Conservation (phyloP, 768 basidiomycete species). For the Crepidotus variabilis region DNA sequence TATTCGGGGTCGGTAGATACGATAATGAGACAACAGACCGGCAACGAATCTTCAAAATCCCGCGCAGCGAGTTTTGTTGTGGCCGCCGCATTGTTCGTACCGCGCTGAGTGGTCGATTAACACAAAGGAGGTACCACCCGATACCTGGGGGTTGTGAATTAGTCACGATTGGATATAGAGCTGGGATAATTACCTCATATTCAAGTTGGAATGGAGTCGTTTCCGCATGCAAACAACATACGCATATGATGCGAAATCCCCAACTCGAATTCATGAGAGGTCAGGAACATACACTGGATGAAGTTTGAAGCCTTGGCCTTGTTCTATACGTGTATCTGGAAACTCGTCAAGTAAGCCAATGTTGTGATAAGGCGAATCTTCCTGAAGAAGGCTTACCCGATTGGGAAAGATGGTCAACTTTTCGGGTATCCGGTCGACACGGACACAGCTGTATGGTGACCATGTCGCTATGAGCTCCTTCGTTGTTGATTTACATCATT, state of each 20-base stretch:
- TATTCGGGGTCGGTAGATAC: background rate
- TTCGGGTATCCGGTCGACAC: conserved; percentile 4
- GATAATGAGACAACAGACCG: conserved; percentile 18
- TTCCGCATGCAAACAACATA: conserved; percentile 19
- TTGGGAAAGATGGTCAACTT: conserved; percentile 8
- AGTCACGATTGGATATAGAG: background rate
- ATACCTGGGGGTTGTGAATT: conserved; percentile 12
- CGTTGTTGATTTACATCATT: conserved; percentile 7
- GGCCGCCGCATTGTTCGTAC: conserved; percentile 25
- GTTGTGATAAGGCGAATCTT: background rate
- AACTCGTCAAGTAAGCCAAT: background rate
- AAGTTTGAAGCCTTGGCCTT: conserved; percentile 23
- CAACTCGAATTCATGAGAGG: conserved; percentile 32
- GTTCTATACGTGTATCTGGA: too few species aligned
- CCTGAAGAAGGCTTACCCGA: conserved; percentile 4
- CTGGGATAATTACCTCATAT: conserved; percentile 17
- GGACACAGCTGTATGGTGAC: background rate
- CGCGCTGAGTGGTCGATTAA: conserved; percentile 22
- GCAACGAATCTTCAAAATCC: conserved; percentile 35
- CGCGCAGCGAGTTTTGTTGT: conserved; percentile 29
- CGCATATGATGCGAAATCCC: conserved; percentile 30
- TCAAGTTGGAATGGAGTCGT: conserved; percentile 16
- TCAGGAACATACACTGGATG: conserved; percentile 24
- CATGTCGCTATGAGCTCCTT: background rate
- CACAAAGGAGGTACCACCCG: conserved; percentile 21